Base-by-base conservation (phyloP, 2,329 filamentous ascomycete species). In the Phoma herbarum region DNA sequence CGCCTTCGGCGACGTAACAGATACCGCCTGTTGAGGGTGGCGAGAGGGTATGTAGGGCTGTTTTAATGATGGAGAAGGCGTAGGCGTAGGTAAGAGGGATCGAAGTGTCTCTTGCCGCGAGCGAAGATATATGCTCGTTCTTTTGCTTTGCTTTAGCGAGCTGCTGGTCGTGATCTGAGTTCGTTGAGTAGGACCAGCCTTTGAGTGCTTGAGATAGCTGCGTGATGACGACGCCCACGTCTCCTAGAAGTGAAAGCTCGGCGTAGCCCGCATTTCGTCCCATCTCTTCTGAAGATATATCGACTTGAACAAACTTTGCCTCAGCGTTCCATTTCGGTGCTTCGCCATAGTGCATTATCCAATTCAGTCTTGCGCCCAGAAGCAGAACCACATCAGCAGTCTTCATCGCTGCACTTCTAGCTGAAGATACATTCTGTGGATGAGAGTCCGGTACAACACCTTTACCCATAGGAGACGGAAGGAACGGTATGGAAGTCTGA, bases 391-490 rank as follows among this genome's bases (percentile, higher is more conserved):
- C 81, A 65, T 86, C 84, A 3, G 85, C 82, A 39, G 81, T 72
- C 65, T 81, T 82, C 39, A 86, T 72, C 3, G 84, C 84, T 16
- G 81, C 77, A 42, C 83, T 84, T 53, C 85, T 79, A 4, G 84
- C 83, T 45, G 83, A 82, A 2, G 84, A 83, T 16, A 77, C 78
- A 65, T 86, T 86, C 47, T 80, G 74, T 0, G 79, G 76, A 66
- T 85, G 82, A 0, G 81, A 84, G 62, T 86, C 84, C 10, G 84
- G 77, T 1, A 86, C 64, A 6, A 87, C 78, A 22, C 85, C 85
- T 67, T 86, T 86, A 4, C 84, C 85, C 83, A 86, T 86, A 1
- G 84, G 85, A 1, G 83, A 85, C 0, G 84, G 83, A 7, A 87
- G 74, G 66, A 87, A 86, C 0, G 84, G 84, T 11, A 87, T 76